Percentiles rank a stretch among this genome's conserved stretches.
These are phyloP conservation scores for Linnemannia schmuckeri DNA, from an alignment of 192 early-diverging fungal genomes.

Conservation along the genomic window DNA sequence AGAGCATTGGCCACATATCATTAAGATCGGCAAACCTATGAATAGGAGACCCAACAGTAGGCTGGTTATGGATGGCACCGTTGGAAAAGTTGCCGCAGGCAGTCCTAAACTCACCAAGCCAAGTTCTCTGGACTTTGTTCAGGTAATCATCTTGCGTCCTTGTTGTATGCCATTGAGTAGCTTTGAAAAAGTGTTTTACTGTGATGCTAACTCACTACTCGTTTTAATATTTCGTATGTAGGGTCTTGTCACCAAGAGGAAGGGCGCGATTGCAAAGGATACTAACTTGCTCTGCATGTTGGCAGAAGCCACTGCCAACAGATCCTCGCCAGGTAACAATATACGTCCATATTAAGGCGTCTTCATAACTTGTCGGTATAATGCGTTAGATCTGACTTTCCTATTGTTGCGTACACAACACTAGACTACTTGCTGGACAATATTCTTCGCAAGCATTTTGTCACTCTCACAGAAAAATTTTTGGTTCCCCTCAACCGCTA, in stretches of 20 bases:
- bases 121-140: slow-evolving; percentile 62
- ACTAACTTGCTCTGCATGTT: slow-evolving; percentile 83
- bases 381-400: slow-evolving; percentile 4
- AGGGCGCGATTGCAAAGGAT: slow-evolving; percentile 87
- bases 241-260: slow-evolving; percentile 77
- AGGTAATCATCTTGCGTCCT: slow-evolving; percentile 29
- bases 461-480: slow-evolving; percentile 94
- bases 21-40: slow-evolving; percentile 62
- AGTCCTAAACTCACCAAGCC: slow-evolving; percentile 40
- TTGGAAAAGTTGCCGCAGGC: slow-evolving; percentile 24
- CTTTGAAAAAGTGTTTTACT: not conserved
- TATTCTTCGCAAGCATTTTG: slow-evolving; percentile 91
- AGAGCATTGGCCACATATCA: slow-evolving; percentile 92
- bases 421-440: slow-evolving; percentile 88
- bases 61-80: slow-evolving; percentile 22
- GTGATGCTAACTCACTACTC: no score
- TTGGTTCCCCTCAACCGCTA: slow-evolving; percentile 95
- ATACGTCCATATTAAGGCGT: not conserved
- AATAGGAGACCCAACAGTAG: slow-evolving; percentile 49
- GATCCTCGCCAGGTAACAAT: slow-evolving; percentile 70
- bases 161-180: not conserved
- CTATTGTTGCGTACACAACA: not conserved
- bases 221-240: not conserved
- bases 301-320: slow-evolving; percentile 77
- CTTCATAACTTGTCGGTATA: not conserved